These are phyloP conservation scores for Casuarina glauca DNA, from an alignment of 306 rosid genomes.

Conservation along the genomic window DNA sequence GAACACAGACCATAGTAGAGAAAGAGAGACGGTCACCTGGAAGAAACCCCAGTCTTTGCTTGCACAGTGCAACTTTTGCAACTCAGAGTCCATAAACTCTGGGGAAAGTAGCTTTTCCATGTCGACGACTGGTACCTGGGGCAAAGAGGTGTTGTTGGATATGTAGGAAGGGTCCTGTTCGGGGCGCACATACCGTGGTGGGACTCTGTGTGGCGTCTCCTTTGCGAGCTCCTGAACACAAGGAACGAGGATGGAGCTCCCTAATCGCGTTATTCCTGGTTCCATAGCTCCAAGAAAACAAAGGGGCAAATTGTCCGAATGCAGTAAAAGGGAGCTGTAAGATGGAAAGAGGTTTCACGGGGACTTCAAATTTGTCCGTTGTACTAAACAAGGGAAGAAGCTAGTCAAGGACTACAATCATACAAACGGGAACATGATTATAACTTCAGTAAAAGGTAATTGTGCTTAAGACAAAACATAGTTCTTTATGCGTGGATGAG, in stretches of 20 bases:
- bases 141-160: conserved; percentile 12
- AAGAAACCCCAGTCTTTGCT: conserved; percentile 58
- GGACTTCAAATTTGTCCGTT: too few relatives aligned
- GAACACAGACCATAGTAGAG: background rate
- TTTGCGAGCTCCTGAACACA: conserved; percentile 38
- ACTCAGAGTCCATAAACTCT: conserved; percentile 25
- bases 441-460: too few relatives aligned
- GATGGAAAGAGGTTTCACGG: too few relatives aligned
- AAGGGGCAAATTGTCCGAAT: too few relatives aligned
- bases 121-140: conserved; percentile 47
- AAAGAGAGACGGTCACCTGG: conserved; percentile 31
- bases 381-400: too few relatives aligned
- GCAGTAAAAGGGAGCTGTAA: too few relatives aligned
- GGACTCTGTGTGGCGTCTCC: conserved; percentile 23
- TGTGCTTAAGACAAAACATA: too few relatives aligned
- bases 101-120: conserved; percentile 30
- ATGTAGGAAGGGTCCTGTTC: conserved; percentile 36
- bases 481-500: too few relatives aligned
- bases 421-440: too few relatives aligned
- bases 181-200: conserved; percentile 36
- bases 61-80: conserved; percentile 41
- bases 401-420: too few relatives aligned
- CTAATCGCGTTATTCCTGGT: background rate
- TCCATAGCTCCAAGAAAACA: background rate
- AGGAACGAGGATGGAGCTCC: conserved; percentile 19